Conservation (phyloP, 2,329 filamentous ascomycete genomes). For the Microsporum audouinii region DNA sequence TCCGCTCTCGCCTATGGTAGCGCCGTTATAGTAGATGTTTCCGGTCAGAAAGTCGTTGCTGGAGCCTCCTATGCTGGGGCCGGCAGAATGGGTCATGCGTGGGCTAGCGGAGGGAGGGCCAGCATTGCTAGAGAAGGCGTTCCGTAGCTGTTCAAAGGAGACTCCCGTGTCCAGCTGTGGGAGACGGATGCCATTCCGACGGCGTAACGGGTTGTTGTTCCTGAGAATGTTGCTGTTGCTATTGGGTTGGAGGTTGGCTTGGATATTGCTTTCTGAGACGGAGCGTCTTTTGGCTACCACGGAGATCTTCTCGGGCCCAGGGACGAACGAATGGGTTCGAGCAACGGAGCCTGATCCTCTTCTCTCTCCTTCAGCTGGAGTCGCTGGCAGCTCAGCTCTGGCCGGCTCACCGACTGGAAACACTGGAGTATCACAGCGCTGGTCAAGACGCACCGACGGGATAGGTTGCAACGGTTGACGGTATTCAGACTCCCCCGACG, state of each 20-base stretch:
- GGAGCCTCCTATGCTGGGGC: constrained; percentile 9
- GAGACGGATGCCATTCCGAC: constrained; percentile 16
- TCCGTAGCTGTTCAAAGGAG: not conserved
- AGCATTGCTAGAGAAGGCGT: not conserved
- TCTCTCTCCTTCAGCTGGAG: not conserved
- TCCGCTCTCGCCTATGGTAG: not conserved
- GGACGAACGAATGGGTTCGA: constrained; percentile 13
- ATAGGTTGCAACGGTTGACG: not conserved
- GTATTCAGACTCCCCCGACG: not conserved
- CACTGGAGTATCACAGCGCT: not conserved
- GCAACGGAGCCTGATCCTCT: not conserved
- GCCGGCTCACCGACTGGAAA: not conserved
- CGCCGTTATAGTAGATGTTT: not conserved
- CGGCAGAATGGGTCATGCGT: constrained; percentile 12
- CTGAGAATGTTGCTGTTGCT: constrained; percentile 1
- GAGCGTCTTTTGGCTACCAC: constrained; percentile 13
- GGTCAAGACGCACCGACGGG: not conserved
- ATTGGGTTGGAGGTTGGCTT: not conserved
- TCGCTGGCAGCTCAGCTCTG: not conserved
- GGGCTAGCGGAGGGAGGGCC: not conserved
- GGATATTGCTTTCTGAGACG: constrained; percentile 14
- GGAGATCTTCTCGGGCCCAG: constrained; percentile 13
- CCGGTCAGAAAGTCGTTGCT: not conserved
- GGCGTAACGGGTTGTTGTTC: constrained; percentile 9
- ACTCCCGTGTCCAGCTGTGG: constrained; percentile 15